These are phyloP conservation scores for Cetradonia linearis DNA, from an alignment of 495 filamentous ascomycete genomes.

Conservation along the genomic window DNA sequence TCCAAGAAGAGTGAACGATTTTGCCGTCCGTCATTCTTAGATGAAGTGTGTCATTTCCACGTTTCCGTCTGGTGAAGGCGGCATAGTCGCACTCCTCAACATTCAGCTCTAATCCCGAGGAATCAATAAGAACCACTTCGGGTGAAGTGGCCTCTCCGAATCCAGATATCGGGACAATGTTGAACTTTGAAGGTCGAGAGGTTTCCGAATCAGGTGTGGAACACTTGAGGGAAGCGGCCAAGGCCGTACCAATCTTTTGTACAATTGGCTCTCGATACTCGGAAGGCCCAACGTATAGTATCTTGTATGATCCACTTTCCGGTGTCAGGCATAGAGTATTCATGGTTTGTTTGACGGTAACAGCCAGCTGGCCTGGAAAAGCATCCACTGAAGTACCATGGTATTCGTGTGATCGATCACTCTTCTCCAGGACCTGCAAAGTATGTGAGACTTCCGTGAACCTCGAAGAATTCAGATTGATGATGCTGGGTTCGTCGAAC, in stretches of 20 bases:
- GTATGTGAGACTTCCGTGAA: conserved; percentile 16
- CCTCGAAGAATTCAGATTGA: conserved; percentile 11
- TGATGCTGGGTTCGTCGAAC: conserved; percentile 17
- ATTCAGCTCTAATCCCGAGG: conserved; percentile 54
- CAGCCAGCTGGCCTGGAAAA: conserved; percentile 36
- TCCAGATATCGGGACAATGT: conserved; percentile 62
- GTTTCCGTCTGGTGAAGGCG: conserved; percentile 33
- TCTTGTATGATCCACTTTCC: conserved; percentile 50
- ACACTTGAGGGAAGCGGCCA: conserved; percentile 41
- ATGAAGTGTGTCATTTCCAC: conserved; percentile 38
- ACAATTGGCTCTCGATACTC: conserved; percentile 57
- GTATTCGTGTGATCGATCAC: not conserved
- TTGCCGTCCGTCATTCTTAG: conserved; percentile 51
- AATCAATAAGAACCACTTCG: conserved; percentile 66
- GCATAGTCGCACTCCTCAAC: conserved; percentile 62
- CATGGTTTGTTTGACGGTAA: conserved; percentile 64
- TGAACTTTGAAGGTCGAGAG: conserved; percentile 51
- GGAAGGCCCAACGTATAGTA: conserved; percentile 58
- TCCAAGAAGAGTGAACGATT: conserved; percentile 36
- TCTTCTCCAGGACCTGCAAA: conserved; percentile 7
- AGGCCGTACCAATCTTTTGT: conserved; percentile 62
- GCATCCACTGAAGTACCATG: not conserved
- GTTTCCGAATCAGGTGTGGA: conserved; percentile 37
- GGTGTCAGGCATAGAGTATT: conserved; percentile 50
- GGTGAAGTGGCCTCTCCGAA: conserved; percentile 49